Conservation (phyloP, 768 basidiomycete genomes). For the Suillus hirtellus region DNA sequence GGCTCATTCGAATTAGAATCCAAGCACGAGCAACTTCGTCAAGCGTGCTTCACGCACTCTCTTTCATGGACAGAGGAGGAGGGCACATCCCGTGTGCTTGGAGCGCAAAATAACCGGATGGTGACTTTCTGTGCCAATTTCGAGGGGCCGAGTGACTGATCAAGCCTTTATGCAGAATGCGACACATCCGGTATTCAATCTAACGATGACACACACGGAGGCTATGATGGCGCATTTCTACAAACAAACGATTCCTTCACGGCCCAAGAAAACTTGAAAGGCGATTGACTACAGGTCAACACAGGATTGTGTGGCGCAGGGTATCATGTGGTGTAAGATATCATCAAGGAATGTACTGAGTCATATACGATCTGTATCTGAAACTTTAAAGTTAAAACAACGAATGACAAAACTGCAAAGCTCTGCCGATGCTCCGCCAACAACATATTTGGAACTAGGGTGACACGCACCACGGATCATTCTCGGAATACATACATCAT, state of each 20-base stretch:
- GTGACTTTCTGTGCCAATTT: conserved; percentile 40
- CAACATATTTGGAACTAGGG: background rate
- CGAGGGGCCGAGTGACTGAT: background rate
- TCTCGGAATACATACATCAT: background rate
- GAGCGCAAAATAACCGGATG: conserved; percentile 61
- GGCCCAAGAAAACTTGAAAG: conserved; percentile 21
- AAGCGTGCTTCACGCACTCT: conserved; percentile 51
- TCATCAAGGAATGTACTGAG: background rate
- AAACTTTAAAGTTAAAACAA: background rate
- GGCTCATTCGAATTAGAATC: conserved; percentile 22
- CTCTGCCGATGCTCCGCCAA: background rate
- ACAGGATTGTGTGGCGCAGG: background rate
- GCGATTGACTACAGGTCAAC: background rate
- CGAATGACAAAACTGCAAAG: background rate
- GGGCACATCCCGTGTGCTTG: conserved; percentile 54
- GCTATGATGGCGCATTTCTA: conserved; percentile 76
- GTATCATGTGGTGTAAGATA: background rate
- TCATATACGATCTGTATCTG: background rate
- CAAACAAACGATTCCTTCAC: conserved; percentile 48
- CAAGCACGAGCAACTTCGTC: conserved; percentile 32
- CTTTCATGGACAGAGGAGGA: conserved; percentile 72
- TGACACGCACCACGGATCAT: background rate
- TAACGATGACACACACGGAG: conserved; percentile 68
- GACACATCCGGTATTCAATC: conserved; percentile 76
- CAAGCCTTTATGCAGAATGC: conserved; percentile 58